Conservation (phyloP, 2,329 filamentous ascomycete species). For the Trichoderma sp. region DNA sequence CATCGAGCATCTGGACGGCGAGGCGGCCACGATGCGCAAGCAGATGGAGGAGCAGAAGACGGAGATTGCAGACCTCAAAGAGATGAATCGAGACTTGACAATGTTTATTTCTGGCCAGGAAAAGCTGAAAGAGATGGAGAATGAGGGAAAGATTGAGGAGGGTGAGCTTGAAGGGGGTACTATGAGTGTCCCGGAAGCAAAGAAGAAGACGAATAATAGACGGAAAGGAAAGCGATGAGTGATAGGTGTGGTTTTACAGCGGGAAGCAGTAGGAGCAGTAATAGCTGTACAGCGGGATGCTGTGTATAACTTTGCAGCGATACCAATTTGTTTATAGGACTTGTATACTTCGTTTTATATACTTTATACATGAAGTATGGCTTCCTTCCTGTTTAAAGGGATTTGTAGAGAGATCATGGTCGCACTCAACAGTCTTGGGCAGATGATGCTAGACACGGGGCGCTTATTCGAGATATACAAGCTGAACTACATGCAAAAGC, state of each 20-base stretch:
- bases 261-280: too few relatives aligned
- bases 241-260: not conserved
- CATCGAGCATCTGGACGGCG: conserved; percentile 73
- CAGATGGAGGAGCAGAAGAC: conserved; percentile 60
- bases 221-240: conserved; percentile 54
- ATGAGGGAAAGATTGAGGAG: conserved; percentile 60
- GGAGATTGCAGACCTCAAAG: conserved; percentile 74
- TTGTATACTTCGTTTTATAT: not conserved
- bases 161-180: conserved; percentile 78
- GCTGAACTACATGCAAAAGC: not conserved
- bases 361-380: not conserved
- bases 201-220: conserved; percentile 39
- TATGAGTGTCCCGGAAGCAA: conserved; percentile 66
- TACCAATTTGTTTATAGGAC: not conserved
- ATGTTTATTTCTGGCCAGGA: conserved; percentile 87
- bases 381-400: not conserved
- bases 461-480: not conserved
- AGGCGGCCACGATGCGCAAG: conserved; percentile 60
- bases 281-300: too few relatives aligned
- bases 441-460: not conserved
- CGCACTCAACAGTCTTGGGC: not conserved
- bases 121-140: conserved; percentile 73
- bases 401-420: not conserved
- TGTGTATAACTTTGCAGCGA: not conserved
- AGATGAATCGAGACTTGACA: conserved; percentile 83